Evolutionary conservation across 352 stramenopile genomes (phyloP).

Genomic region (Phytophthora tubulina): DNA sequence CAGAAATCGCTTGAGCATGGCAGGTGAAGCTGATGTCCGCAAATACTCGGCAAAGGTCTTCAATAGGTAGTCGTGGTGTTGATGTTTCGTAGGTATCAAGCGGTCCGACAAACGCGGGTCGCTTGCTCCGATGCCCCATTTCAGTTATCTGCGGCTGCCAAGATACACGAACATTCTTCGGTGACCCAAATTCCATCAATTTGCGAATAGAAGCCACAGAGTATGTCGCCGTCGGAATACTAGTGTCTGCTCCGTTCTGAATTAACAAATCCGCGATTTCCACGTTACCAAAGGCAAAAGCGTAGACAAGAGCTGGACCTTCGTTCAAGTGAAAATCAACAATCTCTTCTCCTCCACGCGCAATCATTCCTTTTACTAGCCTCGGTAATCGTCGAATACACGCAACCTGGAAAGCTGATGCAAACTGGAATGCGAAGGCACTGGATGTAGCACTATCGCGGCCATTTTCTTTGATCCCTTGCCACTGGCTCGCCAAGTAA

Average conservation of each 20-base stretch:
- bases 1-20: neutral
- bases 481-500: slow-evolving; percentile 61
- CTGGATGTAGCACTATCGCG: slow-evolving; percentile 37
- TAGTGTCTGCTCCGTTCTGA: slow-evolving; percentile 54
- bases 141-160: slow-evolving; percentile 19
- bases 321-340: slow-evolving; percentile 72
- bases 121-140: neutral
- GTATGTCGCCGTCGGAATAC: slow-evolving; percentile 59
- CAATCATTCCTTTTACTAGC: slow-evolving; percentile 63
- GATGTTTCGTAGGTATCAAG: slow-evolving; percentile 37
- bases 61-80: slow-evolving; percentile 25
- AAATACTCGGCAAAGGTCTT: slow-evolving; percentile 39
- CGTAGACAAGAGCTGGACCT: slow-evolving; percentile 65
- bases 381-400: slow-evolving; percentile 60
- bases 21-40: slow-evolving; percentile 6
- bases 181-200: slow-evolving; percentile 67
- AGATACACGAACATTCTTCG: slow-evolving; percentile 37
- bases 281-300: slow-evolving; percentile 67
- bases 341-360: slow-evolving; percentile 61
- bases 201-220: slow-evolving; percentile 67
- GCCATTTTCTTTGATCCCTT: slow-evolving; percentile 54
- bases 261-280: slow-evolving; percentile 48
- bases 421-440: slow-evolving; percentile 78
- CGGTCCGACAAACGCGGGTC: slow-evolving; percentile 40
- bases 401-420: slow-evolving; percentile 65